Evolutionary conservation across 2,329 filamentous ascomycete species (phyloP).

Genomic region (Penicillium italicum): DNA sequence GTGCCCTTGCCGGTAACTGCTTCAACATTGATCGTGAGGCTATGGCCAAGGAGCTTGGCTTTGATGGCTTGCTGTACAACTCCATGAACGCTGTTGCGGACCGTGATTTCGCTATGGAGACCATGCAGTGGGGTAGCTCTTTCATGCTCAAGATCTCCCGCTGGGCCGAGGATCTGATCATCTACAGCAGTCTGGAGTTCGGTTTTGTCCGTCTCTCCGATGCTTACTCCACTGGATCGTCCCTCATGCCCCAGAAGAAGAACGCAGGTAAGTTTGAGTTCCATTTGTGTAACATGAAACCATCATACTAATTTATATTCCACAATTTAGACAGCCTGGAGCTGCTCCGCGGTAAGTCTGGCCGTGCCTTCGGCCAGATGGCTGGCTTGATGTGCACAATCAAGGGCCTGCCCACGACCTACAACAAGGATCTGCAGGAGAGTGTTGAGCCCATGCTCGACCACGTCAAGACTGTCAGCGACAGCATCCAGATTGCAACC

Average conservation of each 20-base stretch:
- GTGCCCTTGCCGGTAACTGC: constrained; percentile 75
- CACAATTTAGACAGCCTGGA: constrained; percentile 60
- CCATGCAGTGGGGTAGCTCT: constrained; percentile 73
- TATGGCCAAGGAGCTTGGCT: constrained; percentile 77
- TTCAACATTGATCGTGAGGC: constrained; percentile 77
- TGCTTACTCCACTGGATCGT: constrained; percentile 73
- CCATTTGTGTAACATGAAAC: not conserved
- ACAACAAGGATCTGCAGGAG: constrained; percentile 93
- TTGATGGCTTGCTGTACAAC: constrained; percentile 71
- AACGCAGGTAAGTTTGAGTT: constrained; percentile 47
- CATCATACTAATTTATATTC: not conserved
- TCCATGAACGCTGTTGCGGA: constrained; percentile 72
- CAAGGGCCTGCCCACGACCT: constrained; percentile 73
- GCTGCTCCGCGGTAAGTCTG: constrained; percentile 72
- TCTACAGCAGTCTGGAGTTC: constrained; percentile 74
- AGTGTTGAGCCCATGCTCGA: constrained; percentile 82
- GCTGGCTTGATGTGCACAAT: constrained; percentile 72
- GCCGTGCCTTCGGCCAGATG: constrained; percentile 76
- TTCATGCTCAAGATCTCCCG: constrained; percentile 76
- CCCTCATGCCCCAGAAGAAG: constrained; percentile 81
- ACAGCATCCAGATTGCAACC: constrained; percentile 78
- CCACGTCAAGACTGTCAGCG: constrained; percentile 73
- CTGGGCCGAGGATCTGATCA: constrained; percentile 82
- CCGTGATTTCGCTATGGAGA: constrained; percentile 78
- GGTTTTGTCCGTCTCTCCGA: constrained; percentile 72